Conservation (phyloP, 495 filamentous ascomycete species). For the Xylaria venustula region DNA sequence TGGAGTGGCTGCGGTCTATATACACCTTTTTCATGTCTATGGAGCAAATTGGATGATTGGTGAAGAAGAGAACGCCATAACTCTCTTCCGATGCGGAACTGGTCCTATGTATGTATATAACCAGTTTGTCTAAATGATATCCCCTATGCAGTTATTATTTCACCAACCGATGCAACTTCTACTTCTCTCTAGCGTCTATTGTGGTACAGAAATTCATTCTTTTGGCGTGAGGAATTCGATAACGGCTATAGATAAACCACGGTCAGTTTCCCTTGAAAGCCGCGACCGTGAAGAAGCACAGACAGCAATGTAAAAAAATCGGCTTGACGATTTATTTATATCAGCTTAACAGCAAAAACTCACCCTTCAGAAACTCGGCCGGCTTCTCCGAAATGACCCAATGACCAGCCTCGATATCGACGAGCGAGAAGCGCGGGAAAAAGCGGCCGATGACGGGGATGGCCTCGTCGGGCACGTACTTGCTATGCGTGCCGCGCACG, state of each 20-base stretch:
- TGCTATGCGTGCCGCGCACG: conserved; percentile 77
- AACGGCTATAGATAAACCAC: conserved; percentile 44
- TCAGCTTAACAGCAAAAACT: conserved; percentile 23
- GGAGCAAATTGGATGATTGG: conserved; percentile 8
- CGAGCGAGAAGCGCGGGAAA: conserved; percentile 78
- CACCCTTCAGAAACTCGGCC: conserved; percentile 79
- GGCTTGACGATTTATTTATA: too few species aligned
- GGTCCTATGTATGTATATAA: conserved; percentile 16
- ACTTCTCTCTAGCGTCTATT: neutral
- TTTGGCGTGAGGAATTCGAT: conserved; percentile 61
- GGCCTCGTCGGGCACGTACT: conserved; percentile 85
- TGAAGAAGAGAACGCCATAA: conserved; percentile 10
- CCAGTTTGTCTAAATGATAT: conserved; percentile 26
- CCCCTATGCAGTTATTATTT: conserved; percentile 17
- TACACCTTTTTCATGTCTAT: neutral
- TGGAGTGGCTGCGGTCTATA: too few species aligned
- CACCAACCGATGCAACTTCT: conserved; percentile 6
- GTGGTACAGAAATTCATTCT: conserved; percentile 34
- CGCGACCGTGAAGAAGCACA: too few species aligned
- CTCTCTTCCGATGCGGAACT: conserved; percentile 14
- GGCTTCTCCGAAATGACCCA: conserved; percentile 96
- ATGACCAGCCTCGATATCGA: conserved; percentile 85
- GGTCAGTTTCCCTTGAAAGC: neutral
- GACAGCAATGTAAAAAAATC: too few species aligned
- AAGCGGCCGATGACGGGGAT: conserved; percentile 84